phyloP scores from a whole-genome alignment of 1,139 yeast genomes.

The Debaryomycetaceae sp. region DNA sequence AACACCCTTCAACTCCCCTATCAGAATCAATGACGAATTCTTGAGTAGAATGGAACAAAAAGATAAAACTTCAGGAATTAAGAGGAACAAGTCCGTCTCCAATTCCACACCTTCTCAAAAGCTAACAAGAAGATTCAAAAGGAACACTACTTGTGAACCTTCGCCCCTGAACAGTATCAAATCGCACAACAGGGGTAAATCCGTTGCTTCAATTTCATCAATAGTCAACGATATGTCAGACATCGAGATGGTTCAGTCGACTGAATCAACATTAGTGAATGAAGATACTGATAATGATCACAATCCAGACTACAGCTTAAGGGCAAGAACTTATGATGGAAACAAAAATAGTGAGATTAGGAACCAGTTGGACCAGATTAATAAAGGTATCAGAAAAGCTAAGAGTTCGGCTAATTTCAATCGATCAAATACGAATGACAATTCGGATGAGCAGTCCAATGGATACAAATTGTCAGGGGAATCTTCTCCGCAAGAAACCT shows the following conservation, averaged over 20 bases:
- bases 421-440: constrained; percentile 4
- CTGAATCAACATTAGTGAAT: constrained; percentile 11
- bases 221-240: neutral
- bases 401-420: constrained; percentile 34
- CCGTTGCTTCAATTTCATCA: constrained; percentile 27
- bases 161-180: constrained; percentile 5
- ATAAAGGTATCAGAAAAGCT: constrained; percentile 25
- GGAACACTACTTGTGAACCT: constrained; percentile 24
- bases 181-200: constrained; percentile 19
- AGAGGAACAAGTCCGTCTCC: constrained; percentile 21
- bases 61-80: constrained; percentile 13
- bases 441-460: constrained; percentile 1
- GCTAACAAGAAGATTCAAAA: constrained; percentile 10
- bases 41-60: neutral
- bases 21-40: neutral
- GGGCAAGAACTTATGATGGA: constrained; percentile 1
- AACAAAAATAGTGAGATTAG: neutral
- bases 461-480: constrained; percentile 9
- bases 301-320: neutral
- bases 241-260: neutral
- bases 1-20: neutral
- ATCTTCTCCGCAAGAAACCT: neutral
- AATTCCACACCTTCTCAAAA: neutral
- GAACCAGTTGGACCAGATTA: neutral
- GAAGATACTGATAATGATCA: constrained; percentile 8